Percentiles rank a stretch among this genome's conserved stretches.
Conservation (phyloP, 2,329 filamentous ascomycete species). For the Sarocladium strictum region DNA sequence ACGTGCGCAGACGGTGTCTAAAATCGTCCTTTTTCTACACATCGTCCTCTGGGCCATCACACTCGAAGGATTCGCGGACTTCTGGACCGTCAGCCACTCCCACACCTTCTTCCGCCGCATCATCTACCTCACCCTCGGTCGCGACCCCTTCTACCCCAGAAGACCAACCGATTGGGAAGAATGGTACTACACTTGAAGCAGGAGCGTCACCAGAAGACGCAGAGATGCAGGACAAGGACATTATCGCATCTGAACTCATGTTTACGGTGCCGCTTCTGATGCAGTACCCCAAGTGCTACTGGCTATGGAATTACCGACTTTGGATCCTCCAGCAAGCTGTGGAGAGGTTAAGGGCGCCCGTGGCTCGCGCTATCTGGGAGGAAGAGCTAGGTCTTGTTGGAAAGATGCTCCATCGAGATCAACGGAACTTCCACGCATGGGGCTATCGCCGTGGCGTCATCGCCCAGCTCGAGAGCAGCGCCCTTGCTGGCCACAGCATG, state of each 20-base stretch:
- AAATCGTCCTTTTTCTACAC: conserved; percentile 52
- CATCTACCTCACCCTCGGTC: conserved; percentile 44
- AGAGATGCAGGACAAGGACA: conserved; percentile 22
- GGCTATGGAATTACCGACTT: conserved; percentile 95
- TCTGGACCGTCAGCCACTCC: conserved; percentile 46
- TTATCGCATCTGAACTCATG: conserved; percentile 66
- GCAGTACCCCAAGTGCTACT: conserved; percentile 94
- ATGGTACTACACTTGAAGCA: conserved; percentile 44
- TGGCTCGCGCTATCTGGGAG: conserved; percentile 67
- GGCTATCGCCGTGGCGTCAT: conserved; percentile 80
- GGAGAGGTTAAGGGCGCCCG: conserved; percentile 47
- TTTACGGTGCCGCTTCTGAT: conserved; percentile 82
- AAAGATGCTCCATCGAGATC: conserved; percentile 84
- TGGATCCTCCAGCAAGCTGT: conserved; percentile 78
- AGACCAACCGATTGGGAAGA: conserved; percentile 44
- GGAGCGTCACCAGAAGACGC: conserved; percentile 16
- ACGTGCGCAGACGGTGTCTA: conserved; percentile 71
- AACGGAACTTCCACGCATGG: conserved; percentile 95
- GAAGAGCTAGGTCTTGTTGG: conserved; percentile 75
- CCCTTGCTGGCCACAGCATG: conserved; percentile 53
- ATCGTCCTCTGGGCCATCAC: conserved; percentile 43
- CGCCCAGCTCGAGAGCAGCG: conserved; percentile 59
- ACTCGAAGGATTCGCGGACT: conserved; percentile 49
- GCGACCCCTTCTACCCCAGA: conserved; percentile 41
- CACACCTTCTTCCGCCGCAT: conserved; percentile 60